Evolutionary conservation across 306 rosid genomes (phyloP).

Genomic region (Acacia crassicarpa): DNA sequence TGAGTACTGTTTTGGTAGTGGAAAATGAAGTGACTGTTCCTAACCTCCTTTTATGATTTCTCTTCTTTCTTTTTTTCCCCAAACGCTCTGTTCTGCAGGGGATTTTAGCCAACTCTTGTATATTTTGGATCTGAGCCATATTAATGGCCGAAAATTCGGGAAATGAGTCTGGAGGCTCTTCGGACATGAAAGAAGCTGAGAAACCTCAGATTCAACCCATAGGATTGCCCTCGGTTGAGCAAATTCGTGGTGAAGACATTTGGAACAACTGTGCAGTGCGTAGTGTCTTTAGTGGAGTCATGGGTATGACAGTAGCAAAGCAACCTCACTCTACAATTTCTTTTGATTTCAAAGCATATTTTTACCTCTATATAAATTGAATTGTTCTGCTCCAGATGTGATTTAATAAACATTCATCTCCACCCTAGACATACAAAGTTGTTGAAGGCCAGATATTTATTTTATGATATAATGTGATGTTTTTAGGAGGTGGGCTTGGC

Average conservation of each 20-base stretch:
- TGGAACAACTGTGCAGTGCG: conserved; percentile 95
- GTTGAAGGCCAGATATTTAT: conserved; percentile 9
- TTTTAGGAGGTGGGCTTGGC: conserved; percentile 92
- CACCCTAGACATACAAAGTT: conserved; percentile 12
- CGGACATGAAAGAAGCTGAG: conserved; percentile 49
- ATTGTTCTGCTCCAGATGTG: conserved; percentile 9
- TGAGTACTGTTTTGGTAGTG: neutral
- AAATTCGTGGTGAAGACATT: conserved; percentile 94
- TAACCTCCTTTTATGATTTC: neutral
- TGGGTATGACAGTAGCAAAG: conserved; percentile 53
- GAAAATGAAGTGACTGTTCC: neutral
- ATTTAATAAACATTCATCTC: conserved; percentile 10
- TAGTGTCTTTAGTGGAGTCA: conserved; percentile 85
- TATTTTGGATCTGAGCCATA: conserved; percentile 28
- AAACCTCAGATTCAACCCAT: conserved; percentile 76
- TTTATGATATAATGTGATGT: conserved; percentile 36
- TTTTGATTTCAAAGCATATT: neutral
- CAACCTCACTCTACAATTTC: neutral
- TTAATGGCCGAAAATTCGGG: conserved; percentile 50
- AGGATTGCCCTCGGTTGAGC: conserved; percentile 75
- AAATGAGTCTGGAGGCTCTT: conserved; percentile 42
- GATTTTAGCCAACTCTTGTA: conserved; percentile 15
- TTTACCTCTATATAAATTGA: neutral
- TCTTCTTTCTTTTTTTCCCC: neutral
- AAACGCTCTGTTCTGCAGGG: neutral